Conservation (phyloP, 192 early-diverging fungal genomes). For the Allomyces javanicus region DNA sequence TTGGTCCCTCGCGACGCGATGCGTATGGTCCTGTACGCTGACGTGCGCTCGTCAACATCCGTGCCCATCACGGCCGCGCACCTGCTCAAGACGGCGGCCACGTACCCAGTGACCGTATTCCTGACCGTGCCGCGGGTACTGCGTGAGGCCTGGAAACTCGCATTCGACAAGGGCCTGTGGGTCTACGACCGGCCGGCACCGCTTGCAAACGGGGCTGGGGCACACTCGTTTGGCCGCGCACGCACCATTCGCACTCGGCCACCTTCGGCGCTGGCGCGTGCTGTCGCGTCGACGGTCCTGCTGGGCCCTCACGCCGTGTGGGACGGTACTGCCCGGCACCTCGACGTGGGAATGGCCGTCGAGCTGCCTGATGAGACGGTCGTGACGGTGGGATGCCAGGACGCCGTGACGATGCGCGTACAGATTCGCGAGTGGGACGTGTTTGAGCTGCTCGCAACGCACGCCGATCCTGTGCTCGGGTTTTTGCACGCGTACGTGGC, state of each 20-base stretch:
- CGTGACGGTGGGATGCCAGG: neutral
- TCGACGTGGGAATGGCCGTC: neutral
- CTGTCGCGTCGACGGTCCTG: neutral
- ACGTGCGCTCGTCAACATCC: neutral
- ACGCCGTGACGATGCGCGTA: neutral
- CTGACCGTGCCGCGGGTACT: constrained; percentile 23
- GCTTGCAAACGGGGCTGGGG: neutral
- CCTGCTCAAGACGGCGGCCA: constrained; percentile 5
- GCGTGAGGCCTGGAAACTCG: constrained; percentile 14
- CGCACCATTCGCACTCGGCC: neutral
- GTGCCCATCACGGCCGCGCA: neutral
- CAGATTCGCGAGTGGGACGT: neutral
- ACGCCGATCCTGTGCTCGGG: neutral
- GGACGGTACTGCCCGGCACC: neutral
- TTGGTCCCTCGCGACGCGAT: neutral
- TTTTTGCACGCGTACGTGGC: neutral
- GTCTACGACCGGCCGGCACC: constrained; percentile 17
- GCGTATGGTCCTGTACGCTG: neutral
- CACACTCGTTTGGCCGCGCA: neutral
- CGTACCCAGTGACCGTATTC: constrained; percentile 18
- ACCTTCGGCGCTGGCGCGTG: neutral
- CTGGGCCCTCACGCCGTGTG: neutral
- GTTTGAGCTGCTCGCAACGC: neutral
- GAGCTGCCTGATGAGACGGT: neutral
- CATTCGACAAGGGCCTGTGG: constrained; percentile 12